phyloP scores from a whole-genome alignment of 768 basidiomycete species.

The Lentinula aciculospora region DNA sequence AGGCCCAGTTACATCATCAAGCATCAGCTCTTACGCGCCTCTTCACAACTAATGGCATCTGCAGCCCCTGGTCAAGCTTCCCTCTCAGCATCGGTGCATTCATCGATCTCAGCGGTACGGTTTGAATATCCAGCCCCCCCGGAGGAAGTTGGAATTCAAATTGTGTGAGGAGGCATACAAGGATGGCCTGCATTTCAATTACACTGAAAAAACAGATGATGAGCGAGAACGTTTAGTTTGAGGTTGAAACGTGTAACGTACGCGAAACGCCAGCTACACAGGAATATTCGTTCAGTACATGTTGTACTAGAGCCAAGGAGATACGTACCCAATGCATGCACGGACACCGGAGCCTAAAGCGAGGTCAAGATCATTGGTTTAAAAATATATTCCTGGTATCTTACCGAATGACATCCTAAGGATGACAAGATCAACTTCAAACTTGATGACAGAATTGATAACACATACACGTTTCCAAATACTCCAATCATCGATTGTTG shows the following conservation, averaged over 20 bases:
- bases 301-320: not conserved
- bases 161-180: slow-evolving; percentile 30
- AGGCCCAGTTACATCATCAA: not conserved
- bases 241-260: slow-evolving; percentile 8
- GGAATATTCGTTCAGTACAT: not conserved
- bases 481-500: slow-evolving; percentile 10
- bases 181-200: slow-evolving; percentile 36
- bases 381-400: not conserved
- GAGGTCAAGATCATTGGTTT: slow-evolving; percentile 3
- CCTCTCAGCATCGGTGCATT: not conserved
- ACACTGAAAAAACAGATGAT: slow-evolving; percentile 15
- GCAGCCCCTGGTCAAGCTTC: not conserved
- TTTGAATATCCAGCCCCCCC: not conserved
- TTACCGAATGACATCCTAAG: slow-evolving; percentile 9
- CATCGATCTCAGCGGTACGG: not conserved
- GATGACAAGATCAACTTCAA: not conserved
- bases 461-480: slow-evolving; percentile 18
- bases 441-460: not conserved
- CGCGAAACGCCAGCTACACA: slow-evolving; percentile 15
- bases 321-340: slow-evolving; percentile 14
- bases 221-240: not conserved
- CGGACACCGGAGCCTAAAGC: slow-evolving; percentile 9
- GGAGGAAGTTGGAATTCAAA: slow-evolving; percentile 32
- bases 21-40: not conserved
- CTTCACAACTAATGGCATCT: slow-evolving; percentile 7